phyloP scores from a whole-genome alignment of 1,284 basidiomycete genomes.

The Trichosporon ovoides region DNA sequence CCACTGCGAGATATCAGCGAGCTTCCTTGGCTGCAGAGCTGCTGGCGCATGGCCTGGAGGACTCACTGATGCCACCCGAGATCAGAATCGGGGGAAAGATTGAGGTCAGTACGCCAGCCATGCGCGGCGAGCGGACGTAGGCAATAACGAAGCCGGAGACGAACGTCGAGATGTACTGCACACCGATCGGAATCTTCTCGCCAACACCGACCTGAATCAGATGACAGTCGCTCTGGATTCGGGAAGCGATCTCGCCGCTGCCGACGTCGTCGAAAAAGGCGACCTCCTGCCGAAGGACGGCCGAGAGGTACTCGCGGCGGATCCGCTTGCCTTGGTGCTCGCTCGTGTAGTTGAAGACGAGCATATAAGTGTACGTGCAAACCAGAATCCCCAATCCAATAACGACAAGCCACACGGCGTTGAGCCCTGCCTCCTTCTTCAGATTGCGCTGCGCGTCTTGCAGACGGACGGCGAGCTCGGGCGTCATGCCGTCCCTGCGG shows the following conservation, averaged over 20 bases:
- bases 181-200: slow-evolving; percentile 65
- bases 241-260: slow-evolving; percentile 88
- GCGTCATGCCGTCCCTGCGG: neutral
- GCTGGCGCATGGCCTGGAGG: neutral
- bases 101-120: slow-evolving; percentile 80
- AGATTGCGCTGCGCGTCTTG: slow-evolving; percentile 27
- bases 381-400: slow-evolving; percentile 53
- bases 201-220: slow-evolving; percentile 81
- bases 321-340: slow-evolving; percentile 79
- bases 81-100: slow-evolving; percentile 83
- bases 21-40: too few relatives aligned
- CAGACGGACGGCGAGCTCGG: slow-evolving; percentile 8
- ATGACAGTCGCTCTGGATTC: slow-evolving; percentile 71
- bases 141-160: slow-evolving; percentile 66
- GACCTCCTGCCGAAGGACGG: slow-evolving; percentile 53
- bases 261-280: slow-evolving; percentile 90
- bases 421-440: slow-evolving; percentile 32
- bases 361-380: slow-evolving; percentile 64
- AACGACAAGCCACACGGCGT: slow-evolving; percentile 41
- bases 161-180: slow-evolving; percentile 55
- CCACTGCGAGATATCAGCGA: too few relatives aligned
- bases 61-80: slow-evolving; percentile 53
- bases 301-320: slow-evolving; percentile 48
- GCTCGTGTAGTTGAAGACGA: slow-evolving; percentile 78
- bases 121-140: slow-evolving; percentile 64